Base-by-base conservation (phyloP, 2,329 filamentous ascomycete genomes). In the Piedraia hortae region DNA sequence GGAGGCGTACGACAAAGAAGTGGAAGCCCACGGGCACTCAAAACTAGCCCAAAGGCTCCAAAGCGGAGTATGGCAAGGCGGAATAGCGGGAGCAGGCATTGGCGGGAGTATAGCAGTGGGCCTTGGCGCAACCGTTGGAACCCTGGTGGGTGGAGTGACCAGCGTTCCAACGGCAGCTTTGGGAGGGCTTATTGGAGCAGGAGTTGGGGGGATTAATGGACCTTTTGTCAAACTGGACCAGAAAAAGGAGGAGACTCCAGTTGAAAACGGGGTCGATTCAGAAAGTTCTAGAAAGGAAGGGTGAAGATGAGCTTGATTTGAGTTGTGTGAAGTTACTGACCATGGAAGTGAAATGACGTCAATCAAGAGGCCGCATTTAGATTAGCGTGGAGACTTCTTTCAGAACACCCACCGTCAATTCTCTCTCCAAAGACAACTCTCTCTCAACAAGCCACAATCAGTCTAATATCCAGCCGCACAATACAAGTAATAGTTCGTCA, bases 11-110 rank as follows among this genome's bases (percentile, higher is more conserved):
- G 33, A 32, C 14, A 35, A 36, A 14, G 37, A 43, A 22, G 19
- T 41, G 4, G 37, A 38, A 21, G 38, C 38, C 5, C 29, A 41
- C 22, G 37, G 14, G 34, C 40, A 8, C 20, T 23, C 37, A 36
- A n/a, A 31, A 37, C 23, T 34, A 10, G 38, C 40, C 3, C 20
- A 26, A 10, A 23, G 38, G 10, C 20, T 42, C 25, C 30, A 36
- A 18, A 33, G 28, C 7, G 39, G 49, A 1, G 41, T 43, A 1
- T 50, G 48, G 25, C 46, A 50, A 26, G 48, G 48, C 1, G 37
- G 38, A 2, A 34, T 41, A 7, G 48, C 44, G 4, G 48, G 48
- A 2, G 47, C 42, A 1, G 48, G 48, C 0, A 50, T 51, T 10
- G 47, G 48, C 0, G 42, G 39, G 9, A 46, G 44, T 5, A 43